Conservation (phyloP, 2,329 filamentous ascomycete species). For the Exutisphaerella laricina region DNA sequence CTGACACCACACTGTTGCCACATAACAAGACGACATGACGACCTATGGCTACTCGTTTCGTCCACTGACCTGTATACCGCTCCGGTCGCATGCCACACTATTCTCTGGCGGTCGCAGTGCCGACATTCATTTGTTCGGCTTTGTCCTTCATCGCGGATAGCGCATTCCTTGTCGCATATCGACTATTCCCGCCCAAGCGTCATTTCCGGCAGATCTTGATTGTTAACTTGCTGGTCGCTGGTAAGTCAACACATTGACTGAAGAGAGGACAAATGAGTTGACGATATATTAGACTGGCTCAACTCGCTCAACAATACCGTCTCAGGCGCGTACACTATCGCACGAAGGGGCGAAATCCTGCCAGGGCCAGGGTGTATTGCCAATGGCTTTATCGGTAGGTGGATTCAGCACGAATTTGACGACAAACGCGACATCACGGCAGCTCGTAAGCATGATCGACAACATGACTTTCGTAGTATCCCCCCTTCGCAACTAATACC, state of each 20-base stretch:
- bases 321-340: slow-evolving; percentile 37
- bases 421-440: no score
- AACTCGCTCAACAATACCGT: slow-evolving; percentile 42
- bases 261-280: slow-evolving; percentile 20
- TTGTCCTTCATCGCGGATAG: slow-evolving; percentile 15
- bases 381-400: slow-evolving; percentile 36
- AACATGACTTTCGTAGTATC: no score
- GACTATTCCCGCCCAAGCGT: slow-evolving; percentile 16
- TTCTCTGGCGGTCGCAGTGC: slow-evolving; percentile 15
- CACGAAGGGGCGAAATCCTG: slow-evolving; percentile 23
- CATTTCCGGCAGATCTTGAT: slow-evolving; percentile 21
- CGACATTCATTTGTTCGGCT: slow-evolving; percentile 18
- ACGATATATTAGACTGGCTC: slow-evolving; percentile 33
- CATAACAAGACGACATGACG: no score
- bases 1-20: no score
- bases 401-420: no score
- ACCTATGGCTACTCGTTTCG: no score
- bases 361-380: slow-evolving; percentile 36
- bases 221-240: slow-evolving; percentile 17
- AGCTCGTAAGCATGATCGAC: no score
- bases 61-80: no score
- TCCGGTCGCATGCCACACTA: background rate
- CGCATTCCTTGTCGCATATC: slow-evolving; percentile 14
- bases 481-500: no score
- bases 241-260: slow-evolving; percentile 8